phyloP scores from a whole-genome alignment of 306 rosid species.

The Morella rubra region DNA sequence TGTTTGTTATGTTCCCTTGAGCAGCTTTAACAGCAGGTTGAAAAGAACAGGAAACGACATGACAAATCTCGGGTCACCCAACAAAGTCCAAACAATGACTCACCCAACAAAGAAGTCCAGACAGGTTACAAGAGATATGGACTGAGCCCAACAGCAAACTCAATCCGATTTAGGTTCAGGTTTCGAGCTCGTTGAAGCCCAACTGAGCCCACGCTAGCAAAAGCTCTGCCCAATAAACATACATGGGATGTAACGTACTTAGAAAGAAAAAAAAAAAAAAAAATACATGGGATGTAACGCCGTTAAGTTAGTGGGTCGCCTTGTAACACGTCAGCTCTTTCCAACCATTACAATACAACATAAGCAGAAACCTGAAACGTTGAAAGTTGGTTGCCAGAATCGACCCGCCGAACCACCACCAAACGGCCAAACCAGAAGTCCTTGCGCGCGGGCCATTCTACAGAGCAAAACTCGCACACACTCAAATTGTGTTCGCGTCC shows the following conservation, averaged over 20 bases:
- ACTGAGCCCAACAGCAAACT: neutral
- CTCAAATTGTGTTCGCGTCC: neutral
- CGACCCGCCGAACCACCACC: conserved; percentile 25
- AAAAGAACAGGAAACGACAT: neutral
- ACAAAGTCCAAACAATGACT: no score
- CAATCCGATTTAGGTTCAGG: neutral
- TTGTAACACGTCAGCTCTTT: neutral
- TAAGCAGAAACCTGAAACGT: conserved; percentile 15
- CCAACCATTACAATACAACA: neutral
- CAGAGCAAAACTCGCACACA: conserved; percentile 31
- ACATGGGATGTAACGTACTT: neutral
- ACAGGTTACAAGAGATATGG: neutral
- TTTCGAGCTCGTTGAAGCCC: neutral
- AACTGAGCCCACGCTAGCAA: neutral
- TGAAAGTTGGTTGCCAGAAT: conserved; percentile 52
- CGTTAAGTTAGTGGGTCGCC: neutral
- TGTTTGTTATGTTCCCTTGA: neutral
- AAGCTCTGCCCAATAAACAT: neutral
- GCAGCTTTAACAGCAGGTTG: neutral
- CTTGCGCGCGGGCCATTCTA: conserved; percentile 15
- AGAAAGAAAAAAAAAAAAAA: no score
- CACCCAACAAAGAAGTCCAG: no score
- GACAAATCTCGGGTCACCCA: no score
- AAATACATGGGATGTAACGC: neutral
- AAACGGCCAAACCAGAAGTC: conserved; percentile 41